Conservation (phyloP, 345 rosid species). For the Gossypium bickii region DNA sequence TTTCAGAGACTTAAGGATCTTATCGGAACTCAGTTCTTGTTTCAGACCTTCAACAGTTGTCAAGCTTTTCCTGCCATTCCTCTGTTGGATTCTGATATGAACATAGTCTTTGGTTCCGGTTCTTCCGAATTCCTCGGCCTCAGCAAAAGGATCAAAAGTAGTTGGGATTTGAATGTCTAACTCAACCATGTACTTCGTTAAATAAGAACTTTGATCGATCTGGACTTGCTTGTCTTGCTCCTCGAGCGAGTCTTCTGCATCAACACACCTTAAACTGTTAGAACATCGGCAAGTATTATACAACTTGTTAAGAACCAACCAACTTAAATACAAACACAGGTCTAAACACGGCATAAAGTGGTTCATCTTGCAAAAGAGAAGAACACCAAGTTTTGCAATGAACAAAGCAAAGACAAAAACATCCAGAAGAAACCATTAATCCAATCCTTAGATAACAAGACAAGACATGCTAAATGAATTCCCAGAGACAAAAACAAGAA, state of each 20-base stretch:
- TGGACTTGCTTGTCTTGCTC: not conserved
- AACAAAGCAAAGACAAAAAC: too few species aligned
- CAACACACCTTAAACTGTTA: too few species aligned
- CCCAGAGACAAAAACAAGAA: not conserved
- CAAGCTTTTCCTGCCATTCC: slow-evolving; percentile 78
- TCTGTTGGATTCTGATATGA: slow-evolving; percentile 67
- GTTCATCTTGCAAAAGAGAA: not conserved
- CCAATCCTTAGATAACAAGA: not conserved
- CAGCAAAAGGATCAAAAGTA: slow-evolving; percentile 66
- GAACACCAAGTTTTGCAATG: not conserved
- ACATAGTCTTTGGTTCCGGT: slow-evolving; percentile 58
- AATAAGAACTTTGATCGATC: slow-evolving; percentile 15
- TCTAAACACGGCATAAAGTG: too few species aligned
- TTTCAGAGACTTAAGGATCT: slow-evolving; percentile 75
- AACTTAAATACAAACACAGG: too few species aligned
- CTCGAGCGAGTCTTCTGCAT: too few species aligned
- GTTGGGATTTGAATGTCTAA: slow-evolving; percentile 52
- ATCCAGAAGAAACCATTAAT: too few species aligned
- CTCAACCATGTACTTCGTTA: slow-evolving; percentile 77
- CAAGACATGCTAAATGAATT: not conserved
- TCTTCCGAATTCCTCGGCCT: slow-evolving; percentile 49
- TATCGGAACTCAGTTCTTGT: slow-evolving; percentile 60
- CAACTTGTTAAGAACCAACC: too few species aligned
- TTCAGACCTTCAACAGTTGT: slow-evolving; percentile 73
- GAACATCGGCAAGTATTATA: too few species aligned